Evolutionary conservation across 1,284 basidiomycete species (phyloP).

Genomic region (Naganishia sp.): DNA sequence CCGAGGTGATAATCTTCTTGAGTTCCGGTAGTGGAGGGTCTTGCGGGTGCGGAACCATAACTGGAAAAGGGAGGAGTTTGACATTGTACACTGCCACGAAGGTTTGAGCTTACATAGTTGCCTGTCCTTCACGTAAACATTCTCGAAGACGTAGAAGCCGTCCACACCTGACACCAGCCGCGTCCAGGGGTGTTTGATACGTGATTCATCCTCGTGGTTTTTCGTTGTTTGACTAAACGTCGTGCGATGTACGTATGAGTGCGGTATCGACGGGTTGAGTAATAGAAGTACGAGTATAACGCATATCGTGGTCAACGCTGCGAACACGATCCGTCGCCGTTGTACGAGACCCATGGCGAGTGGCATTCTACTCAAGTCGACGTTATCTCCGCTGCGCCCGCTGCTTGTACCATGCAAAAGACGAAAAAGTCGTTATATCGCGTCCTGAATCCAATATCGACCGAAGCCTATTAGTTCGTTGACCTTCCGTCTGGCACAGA

Average conservation of each 20-base stretch:
- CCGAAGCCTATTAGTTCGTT: too few species aligned
- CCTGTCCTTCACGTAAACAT: slow-evolving; percentile 28
- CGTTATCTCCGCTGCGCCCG: neutral
- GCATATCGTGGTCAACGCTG: neutral
- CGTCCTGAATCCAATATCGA: too few species aligned
- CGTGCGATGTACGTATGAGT: neutral
- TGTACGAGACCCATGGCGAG: slow-evolving; percentile 13
- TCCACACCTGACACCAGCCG: slow-evolving; percentile 18
- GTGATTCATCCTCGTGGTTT: neutral
- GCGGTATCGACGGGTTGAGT: neutral
- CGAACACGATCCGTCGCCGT: slow-evolving; percentile 8
- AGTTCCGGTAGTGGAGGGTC: slow-evolving; percentile 26
- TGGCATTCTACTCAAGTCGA: neutral
- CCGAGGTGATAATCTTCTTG: slow-evolving; percentile 30
- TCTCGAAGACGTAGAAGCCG: slow-evolving; percentile 28
- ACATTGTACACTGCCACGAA: neutral
- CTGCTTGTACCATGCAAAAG: neutral
- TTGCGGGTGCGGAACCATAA: slow-evolving; percentile 19
- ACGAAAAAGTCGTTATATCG: too few species aligned
- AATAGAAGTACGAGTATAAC: neutral
- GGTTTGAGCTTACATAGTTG: slow-evolving; percentile 25
- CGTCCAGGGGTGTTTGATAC: slow-evolving; percentile 23
- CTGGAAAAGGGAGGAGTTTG: neutral
- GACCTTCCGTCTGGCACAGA: too few species aligned
- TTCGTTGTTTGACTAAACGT: slow-evolving; percentile 1